Base-by-base conservation (phyloP, 2,329 filamentous ascomycete species). In the Sphaerostilbella broomeana region DNA sequence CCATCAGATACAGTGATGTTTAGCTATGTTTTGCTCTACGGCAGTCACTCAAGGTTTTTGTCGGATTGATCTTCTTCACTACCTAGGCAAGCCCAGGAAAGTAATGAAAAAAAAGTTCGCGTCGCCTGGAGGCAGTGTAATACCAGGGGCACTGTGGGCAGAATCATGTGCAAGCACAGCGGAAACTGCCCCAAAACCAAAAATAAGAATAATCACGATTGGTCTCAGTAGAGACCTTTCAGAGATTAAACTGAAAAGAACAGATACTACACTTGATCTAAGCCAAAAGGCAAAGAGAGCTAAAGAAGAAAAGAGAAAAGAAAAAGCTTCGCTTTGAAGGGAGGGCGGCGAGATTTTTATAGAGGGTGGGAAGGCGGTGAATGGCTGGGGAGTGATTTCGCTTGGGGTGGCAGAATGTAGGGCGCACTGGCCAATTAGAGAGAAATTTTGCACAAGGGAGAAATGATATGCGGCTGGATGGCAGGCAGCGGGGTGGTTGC, bases 191-290 rank as follows among this genome's bases (percentile, higher is more conserved):
- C 59, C 28, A 29, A 30, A 17, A 35, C 50, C 60, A 64, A 64
- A 64, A 64, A 89, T 86, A 74, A 72, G 81, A 78, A 77, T 86
- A 88, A 89, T 86, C 81, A 78, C 70, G 72, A 74, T 75, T 77
- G 72, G 71, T 70, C 70, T 71, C 78, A 72, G 69, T 84, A 76
- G 79, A 72, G 70, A 72, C 73, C 75, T 87, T 85, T 83, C 83
- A 89, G 84, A 84, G 81, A 87, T 88, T 88, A 89, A 88, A 87
- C 84, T 89, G 81, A 86, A 84, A 87, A 88, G 84, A 89, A 88
- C 83, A 86, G 82, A 86, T 87, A 87, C 83, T 87, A 86, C 81
- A 87, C 81, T 86, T 87, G 83, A 87, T 87, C 83, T 86, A 84
- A 85, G 78, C 78, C 73, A 77, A 73, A 72, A 70, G 69, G 61